These are phyloP conservation scores for Rusavskia elegans DNA, from an alignment of 495 filamentous ascomycete genomes.

Conservation along the genomic window DNA sequence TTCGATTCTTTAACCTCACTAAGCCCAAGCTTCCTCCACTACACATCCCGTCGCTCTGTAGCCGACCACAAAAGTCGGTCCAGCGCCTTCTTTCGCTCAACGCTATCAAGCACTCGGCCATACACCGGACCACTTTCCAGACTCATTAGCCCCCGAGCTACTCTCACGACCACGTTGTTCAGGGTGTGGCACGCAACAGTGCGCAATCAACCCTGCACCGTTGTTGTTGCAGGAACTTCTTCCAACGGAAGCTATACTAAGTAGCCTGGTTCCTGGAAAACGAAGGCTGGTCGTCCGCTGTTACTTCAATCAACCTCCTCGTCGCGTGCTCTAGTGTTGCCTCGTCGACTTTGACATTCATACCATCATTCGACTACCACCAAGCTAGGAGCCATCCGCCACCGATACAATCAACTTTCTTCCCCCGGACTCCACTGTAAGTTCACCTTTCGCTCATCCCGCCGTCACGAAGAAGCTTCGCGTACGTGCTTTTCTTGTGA, in stretches of 20 bases:
- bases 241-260: conserved; percentile 6
- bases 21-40: not conserved
- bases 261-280: conserved; percentile 4
- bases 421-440: conserved; percentile 8
- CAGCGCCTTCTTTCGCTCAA: not conserved
- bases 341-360: conserved; percentile 6
- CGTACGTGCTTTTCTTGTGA: not conserved
- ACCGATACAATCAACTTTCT: conserved; percentile 5
- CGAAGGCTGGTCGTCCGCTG: conserved; percentile 2
- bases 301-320: conserved; percentile 7
- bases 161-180: not conserved
- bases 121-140: not conserved
- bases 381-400: conserved; percentile 12
- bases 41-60: not conserved
- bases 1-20: not conserved
- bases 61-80: not conserved
- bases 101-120: conserved; percentile 4
- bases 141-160: not conserved
- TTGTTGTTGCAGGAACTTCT: not conserved
- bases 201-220: conserved; percentile 1
- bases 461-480: conserved; percentile 1
- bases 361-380: conserved; percentile 3
- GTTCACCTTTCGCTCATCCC: conserved; percentile 1
- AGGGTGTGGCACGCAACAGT: not conserved
- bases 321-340: conserved; percentile 13